Evolutionary conservation across 2,329 filamentous ascomycete genomes (phyloP).

Genomic region (Claviceps monticola): DNA sequence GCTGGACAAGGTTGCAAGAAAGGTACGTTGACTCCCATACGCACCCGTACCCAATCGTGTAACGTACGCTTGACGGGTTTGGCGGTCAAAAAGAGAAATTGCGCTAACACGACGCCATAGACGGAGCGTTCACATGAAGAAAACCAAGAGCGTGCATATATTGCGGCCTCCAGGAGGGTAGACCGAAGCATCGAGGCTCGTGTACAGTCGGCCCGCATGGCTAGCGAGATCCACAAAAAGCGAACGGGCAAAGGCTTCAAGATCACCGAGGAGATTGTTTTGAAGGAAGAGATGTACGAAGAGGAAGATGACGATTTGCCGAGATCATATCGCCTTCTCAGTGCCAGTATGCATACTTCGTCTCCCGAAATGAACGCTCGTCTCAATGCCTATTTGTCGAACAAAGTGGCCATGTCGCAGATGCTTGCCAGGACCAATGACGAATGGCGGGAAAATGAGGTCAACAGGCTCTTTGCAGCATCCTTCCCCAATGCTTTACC

Average conservation of each 20-base stretch:
- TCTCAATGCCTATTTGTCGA: conserved; percentile 35
- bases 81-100: background rate
- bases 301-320: conserved; percentile 78
- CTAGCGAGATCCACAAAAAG: conserved; percentile 82
- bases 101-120: conserved; percentile 21
- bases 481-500: conserved; percentile 27
- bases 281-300: conserved; percentile 92
- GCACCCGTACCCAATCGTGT: background rate
- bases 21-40: background rate
- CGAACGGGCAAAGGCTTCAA: conserved; percentile 71
- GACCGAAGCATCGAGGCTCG: conserved; percentile 80
- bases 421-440: conserved; percentile 23
- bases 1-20: background rate
- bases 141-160: conserved; percentile 80
- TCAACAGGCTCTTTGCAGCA: conserved; percentile 32
- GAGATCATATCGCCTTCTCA: conserved; percentile 49
- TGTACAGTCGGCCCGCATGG: conserved; percentile 72
- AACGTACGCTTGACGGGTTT: background rate
- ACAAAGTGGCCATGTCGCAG: conserved; percentile 28
- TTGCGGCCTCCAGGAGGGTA: conserved; percentile 75
- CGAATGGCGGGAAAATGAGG: conserved; percentile 29
- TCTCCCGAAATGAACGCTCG: conserved; percentile 48
- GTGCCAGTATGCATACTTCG: conserved; percentile 45
- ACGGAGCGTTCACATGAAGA: conserved; percentile 67
- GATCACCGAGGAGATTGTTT: conserved; percentile 73